phyloP scores from a whole-genome alignment of 306 rosid genomes.

The Alnus rubra region DNA sequence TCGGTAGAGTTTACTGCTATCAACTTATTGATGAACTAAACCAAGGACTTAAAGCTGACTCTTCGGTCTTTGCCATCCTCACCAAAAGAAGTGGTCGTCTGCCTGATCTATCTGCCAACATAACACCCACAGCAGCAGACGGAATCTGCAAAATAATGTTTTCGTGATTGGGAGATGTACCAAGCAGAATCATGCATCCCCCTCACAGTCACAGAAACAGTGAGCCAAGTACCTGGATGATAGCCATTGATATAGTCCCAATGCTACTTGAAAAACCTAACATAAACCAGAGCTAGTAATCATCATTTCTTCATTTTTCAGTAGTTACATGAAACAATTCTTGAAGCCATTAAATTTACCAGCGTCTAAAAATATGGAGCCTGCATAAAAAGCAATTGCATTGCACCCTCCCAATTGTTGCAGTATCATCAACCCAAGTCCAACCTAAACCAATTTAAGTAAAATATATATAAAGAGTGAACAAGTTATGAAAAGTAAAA shows the following conservation, averaged over 20 bases:
- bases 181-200: conserved; percentile 23
- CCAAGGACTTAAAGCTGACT: neutral
- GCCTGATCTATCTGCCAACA: conserved; percentile 65
- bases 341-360: conserved; percentile 43
- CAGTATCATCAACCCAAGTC: conserved; percentile 79
- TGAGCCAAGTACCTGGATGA: conserved; percentile 61
- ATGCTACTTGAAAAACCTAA: conserved; percentile 75
- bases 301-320: neutral
- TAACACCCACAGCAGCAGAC: conserved; percentile 52
- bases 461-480: conserved; percentile 5
- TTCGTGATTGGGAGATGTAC: neutral
- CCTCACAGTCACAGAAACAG: neutral
- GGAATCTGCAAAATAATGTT: conserved; percentile 53
- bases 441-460: conserved; percentile 52
- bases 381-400: conserved; percentile 71
- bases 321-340: neutral
- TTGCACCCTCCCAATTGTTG: conserved; percentile 88
- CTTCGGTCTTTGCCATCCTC: conserved; percentile 8
- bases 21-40: neutral
- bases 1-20: conserved; percentile 11
- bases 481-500: neutral
- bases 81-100: conserved; percentile 75
- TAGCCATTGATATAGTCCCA: conserved; percentile 73
- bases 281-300: conserved; percentile 31
- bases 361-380: conserved; percentile 67